These are phyloP conservation scores for Stipa capillata DNA, from an alignment of 176 grass and related monocot species.

Conservation along the genomic window DNA sequence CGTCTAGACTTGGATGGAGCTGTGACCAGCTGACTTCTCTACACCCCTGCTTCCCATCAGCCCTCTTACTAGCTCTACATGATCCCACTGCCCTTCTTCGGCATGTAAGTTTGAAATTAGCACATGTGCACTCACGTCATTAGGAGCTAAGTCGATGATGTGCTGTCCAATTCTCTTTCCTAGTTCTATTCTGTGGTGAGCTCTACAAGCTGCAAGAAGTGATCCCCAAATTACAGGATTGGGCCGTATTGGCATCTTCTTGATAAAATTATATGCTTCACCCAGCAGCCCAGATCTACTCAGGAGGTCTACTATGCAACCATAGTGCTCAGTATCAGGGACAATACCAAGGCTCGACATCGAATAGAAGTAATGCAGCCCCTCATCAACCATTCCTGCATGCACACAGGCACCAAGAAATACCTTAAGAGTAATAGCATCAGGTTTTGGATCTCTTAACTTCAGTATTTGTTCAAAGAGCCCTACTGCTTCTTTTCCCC, in stretches of 20 bases:
- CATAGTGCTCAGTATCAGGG: conserved; percentile 67
- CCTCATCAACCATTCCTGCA: conserved; percentile 61
- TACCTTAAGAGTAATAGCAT: conserved; percentile 60
- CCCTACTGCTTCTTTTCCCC: conserved; percentile 41
- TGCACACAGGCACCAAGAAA: conserved; percentile 69
- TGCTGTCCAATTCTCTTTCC: conserved; percentile 33
- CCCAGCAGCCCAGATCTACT: conserved; percentile 57
- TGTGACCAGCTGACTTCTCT: conserved; percentile 59
- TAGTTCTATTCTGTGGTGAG: conserved; percentile 47
- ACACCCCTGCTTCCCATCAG: conserved; percentile 44
- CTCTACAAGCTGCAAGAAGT: conserved; percentile 68
- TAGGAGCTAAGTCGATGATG: conserved; percentile 31
- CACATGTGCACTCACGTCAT: conserved; percentile 58
- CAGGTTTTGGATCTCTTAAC: conserved; percentile 44
- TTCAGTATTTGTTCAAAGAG: conserved; percentile 59
- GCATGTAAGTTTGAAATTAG: conserved; percentile 71
- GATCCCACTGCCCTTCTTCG: conserved; percentile 51
- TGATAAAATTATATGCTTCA: conserved; percentile 61
- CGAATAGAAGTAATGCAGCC: conserved; percentile 50
- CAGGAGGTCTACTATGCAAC: conserved; percentile 82
- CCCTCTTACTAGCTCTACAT: conserved; percentile 48
- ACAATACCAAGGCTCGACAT: conserved; percentile 33
- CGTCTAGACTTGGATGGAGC: conserved; percentile 37
- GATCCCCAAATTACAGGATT: conserved; percentile 77
- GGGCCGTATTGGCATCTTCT: conserved; percentile 51